Percentiles rank a stretch among this genome's conserved stretches.
Conservation (phyloP, 345 rosid species). For the Kernera saxatilis region DNA sequence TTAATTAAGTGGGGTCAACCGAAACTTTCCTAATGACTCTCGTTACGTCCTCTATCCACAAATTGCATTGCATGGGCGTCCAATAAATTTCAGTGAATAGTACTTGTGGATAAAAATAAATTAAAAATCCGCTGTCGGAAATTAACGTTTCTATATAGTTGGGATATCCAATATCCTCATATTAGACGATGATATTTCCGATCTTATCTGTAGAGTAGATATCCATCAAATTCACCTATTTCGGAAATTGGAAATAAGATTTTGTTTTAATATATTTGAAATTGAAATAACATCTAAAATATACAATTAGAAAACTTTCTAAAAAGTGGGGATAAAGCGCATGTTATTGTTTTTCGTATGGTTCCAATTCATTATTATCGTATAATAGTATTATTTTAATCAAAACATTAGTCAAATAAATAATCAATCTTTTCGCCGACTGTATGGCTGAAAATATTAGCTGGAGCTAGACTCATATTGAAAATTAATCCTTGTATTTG, state of each 20-base stretch:
- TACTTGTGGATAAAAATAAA: neutral
- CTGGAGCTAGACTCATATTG: conserved; percentile 30
- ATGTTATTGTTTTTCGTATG: neutral
- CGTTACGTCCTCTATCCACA: conserved; percentile 6
- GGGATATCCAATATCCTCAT: neutral
- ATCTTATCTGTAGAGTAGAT: conserved; percentile 10
- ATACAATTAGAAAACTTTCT: neutral
- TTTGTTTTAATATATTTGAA: neutral
- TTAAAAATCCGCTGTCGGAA: neutral
- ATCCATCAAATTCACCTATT: conserved; percentile 3
- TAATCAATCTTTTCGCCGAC: conserved; percentile 19
- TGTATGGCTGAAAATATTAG: conserved; percentile 40
- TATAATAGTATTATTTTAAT: neutral
- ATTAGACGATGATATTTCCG: neutral
- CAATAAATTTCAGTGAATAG: neutral
- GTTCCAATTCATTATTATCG: neutral
- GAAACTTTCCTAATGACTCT: conserved; percentile 13
- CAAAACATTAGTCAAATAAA: conserved; percentile 10
- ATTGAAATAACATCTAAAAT: neutral
- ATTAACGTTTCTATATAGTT: neutral
- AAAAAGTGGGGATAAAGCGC: neutral
- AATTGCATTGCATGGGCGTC: conserved; percentile 27
- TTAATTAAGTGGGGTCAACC: conserved; percentile 11
- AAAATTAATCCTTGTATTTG: neutral
- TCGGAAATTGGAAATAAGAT: neutral